Evolutionary conservation across 768 basidiomycete genomes (phyloP), one percentile per base, ranked within the genome.

Genomic region (Tylopilus cervinicoccineus): DNA sequence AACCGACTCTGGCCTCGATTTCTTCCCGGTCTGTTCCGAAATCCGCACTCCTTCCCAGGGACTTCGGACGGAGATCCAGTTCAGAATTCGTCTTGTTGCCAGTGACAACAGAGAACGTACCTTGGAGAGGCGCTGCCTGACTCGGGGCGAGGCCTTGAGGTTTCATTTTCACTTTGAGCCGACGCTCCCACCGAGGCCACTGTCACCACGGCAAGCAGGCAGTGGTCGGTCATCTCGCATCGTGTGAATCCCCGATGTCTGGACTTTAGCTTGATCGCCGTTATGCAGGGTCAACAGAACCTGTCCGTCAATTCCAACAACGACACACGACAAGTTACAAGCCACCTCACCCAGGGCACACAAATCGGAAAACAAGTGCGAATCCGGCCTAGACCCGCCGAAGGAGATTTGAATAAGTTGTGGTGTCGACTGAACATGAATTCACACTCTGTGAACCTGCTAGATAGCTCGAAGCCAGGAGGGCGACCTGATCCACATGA

Each of bases 171-270:
- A n/a, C n/a, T n/a, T n/a, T 29, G 38, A 32, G 47, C 32, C 12
- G 40, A 46, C 43, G 14, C 45, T 36, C 44, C 28, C 33, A 52
- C 48, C 33, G 45, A 45, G 44, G 41, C 37, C 44, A 52, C 43
- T 43, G 49, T 48, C 40, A 50, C 59, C 59, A 52, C 51, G 55
- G 56, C 17, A 41, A 48, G 48, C 50, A 38, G 32, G 39, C 24
- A 20, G 43, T 44, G 17, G 43, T 46, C 42, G 38, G 33, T 37
- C 50, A 34, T 4, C 27, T 32, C 46, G 50, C 42, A 50, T 34
- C 42, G 43, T 51, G 62, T 50, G 63, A 59, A 63, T 63, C 62
- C 62, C 57, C 54, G 55, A 52, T 38, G 37, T 41, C 29, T 50
- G 50, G 38, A 38, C 40, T 45, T n/a, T n/a, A n/a, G n/a, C n/a